Evolutionary conservation across 164 flowering plant genomes (phyloP), one percentile per base, ranked within the genome.

Genomic region (Piper longum): DNA sequence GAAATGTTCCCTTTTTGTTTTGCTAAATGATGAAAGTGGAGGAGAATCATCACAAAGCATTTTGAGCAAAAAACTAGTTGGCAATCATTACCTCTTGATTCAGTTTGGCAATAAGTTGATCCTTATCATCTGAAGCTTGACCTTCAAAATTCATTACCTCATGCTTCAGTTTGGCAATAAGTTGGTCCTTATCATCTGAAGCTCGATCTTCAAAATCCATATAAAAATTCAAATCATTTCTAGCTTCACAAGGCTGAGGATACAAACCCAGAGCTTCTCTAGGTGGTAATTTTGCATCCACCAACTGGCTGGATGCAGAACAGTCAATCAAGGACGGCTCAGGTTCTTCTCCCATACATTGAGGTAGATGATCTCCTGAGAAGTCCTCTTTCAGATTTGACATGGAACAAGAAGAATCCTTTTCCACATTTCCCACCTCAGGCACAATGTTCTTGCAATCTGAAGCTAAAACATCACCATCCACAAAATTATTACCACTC

Each of bases 51-150:
- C 3, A 48, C 12, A 48, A 9, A 5, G 52, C 9, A 48, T 9
- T 5, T 48, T 48, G 9, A 48, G 2, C 36, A 26, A 26, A 26
- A 26, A 26, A 26, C 36, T 26, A 26, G 36, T 26, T 26, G 36
- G 36, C 36, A 48, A 14, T 48, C 9, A 48, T 17, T 12, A 91
- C 98, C 96, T 92, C 93, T 71, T 81, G 74, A 56, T 40, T 73
- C 74, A 89, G 73, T 52, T 54, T 56, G 59, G 74, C 58, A 45
- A 84, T 79, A 70, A 62, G 45, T 72, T 73, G 67, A 45, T 80
- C 86, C 64, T 75, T 75, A 57, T 80, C 66, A 18, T 39, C 68
- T 12, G 54, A 17, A 59, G 69, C 73, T 42, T 62, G 65, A 62
- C 36, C 36, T 26, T 26, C 36, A 26, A 26, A 26, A 26, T 26